Conservation (phyloP, 352 stramenopile genomes). For the Phytophthora cactorum region DNA sequence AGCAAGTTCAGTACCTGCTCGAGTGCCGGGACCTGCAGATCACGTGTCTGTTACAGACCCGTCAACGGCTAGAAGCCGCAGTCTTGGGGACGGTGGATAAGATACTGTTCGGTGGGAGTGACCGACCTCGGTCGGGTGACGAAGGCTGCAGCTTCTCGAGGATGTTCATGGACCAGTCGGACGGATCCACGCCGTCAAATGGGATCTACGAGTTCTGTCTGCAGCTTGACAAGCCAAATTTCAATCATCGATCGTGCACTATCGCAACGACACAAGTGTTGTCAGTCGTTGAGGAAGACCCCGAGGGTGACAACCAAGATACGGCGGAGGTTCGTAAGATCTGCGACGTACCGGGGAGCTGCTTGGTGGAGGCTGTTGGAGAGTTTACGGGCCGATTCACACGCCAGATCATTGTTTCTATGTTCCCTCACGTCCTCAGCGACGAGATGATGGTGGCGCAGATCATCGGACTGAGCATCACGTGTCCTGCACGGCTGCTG, state of each 20-base stretch:
- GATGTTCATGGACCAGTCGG: constrained; percentile 38
- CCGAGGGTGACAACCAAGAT: constrained; percentile 25
- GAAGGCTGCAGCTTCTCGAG: constrained; percentile 37
- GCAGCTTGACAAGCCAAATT: constrained; percentile 36
- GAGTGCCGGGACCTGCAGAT: constrained; percentile 30
- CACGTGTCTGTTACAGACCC: constrained; percentile 26
- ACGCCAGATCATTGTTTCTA: constrained; percentile 32
- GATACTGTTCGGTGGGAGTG: constrained; percentile 31
- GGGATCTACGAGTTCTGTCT: constrained; percentile 36
- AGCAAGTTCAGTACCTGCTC: constrained; percentile 37
- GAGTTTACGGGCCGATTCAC: constrained; percentile 35
- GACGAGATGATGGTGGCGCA: constrained; percentile 33
- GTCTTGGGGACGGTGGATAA: constrained; percentile 26
- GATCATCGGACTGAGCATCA: constrained; percentile 32
- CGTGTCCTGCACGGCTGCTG: constrained; percentile 21
- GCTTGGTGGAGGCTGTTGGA: constrained; percentile 28
- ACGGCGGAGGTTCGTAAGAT: constrained; percentile 21
- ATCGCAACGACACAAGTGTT: constrained; percentile 39
- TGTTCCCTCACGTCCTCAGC: constrained; percentile 34
- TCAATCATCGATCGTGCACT: constrained; percentile 32
- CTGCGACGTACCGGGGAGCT: constrained; percentile 17
- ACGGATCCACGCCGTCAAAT: constrained; percentile 16
- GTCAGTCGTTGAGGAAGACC: constrained; percentile 26
- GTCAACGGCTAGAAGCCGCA: constrained; percentile 19
- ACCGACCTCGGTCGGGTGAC: constrained; percentile 17